Evolutionary conservation across 768 basidiomycete species (phyloP), one percentile per base, ranked within the genome.

Genomic region (Naematelia aurantialba): DNA sequence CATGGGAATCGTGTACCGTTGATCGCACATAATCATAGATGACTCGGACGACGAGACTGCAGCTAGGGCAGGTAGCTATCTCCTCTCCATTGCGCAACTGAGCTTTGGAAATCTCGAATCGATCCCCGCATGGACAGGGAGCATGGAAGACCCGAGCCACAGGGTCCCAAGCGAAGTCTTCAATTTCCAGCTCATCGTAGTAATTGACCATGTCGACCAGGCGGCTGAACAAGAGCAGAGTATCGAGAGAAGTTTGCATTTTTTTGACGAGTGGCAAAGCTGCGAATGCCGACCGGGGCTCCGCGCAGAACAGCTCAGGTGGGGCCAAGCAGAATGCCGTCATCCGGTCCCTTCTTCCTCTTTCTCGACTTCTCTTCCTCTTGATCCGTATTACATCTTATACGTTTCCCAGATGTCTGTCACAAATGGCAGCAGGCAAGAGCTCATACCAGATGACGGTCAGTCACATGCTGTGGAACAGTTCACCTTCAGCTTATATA

Each of bases 181-280:
- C 94, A 54, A 97, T 96, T 75, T 97, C 92, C 25, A 97, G 85
- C 78, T 96, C 93, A 81, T 97, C 92, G 81, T 97, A 93, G 78
- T 66, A 73, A 54, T 63, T 67, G 30, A 66, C 65, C 72, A 73
- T 73, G 34, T 5, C 52, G 48, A 26, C 17, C 8, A 39, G 8
- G 34, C 34, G 34, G 8, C 34, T 39, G 34, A 17, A 39, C 34
- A 39, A 39, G 8, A 39, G 34, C 8, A 39, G 34, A 39, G 17
- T 8, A 39, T 39, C 34, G 34, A 39, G 34, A 17, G n/a, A n/a
- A n/a, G n/a, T n/a, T n/a, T n/a, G n/a, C n/a, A n/a, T n/a, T n/a
- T n/a, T n/a, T n/a, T n/a, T n/a, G n/a, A n/a, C n/a, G 34, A 17
- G 34, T 39, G 34, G 34, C 34, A 39, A 39, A 39, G n/a, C n/a